Evolutionary conservation across 352 stramenopile species (phyloP).

Genomic region (Globisporangium barbulae): DNA sequence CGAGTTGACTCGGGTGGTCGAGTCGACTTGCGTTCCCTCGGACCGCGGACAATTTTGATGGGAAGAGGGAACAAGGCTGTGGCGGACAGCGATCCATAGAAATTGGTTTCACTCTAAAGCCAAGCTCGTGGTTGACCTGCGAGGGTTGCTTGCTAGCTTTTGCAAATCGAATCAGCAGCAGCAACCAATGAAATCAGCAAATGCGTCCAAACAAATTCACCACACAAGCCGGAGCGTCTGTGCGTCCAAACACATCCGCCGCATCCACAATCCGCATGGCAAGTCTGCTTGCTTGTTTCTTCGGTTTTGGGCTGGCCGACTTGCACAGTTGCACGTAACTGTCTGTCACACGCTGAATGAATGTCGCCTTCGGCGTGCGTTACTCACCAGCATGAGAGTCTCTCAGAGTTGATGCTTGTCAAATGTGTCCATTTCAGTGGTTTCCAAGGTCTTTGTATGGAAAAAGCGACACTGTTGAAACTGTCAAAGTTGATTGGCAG

Average conservation of each 20-base stretch:
- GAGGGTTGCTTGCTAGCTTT: not conserved
- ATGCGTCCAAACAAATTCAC: no score
- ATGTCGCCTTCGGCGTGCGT: constrained; percentile 2
- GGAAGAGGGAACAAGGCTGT: not conserved
- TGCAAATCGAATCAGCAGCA: not conserved
- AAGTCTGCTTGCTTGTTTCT: not conserved
- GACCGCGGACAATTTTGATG: constrained; percentile 3
- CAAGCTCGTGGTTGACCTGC: not conserved
- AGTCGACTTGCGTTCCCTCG: not conserved
- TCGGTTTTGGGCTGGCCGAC: not conserved
- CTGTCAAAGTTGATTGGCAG: not conserved
- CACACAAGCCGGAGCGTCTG: no score
- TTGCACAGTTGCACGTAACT: not conserved
- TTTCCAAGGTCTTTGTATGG: not conserved
- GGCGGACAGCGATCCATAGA: not conserved
- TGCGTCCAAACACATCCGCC: not conserved
- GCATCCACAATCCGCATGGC: not conserved
- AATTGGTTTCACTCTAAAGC: not conserved
- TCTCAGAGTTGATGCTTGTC: not conserved
- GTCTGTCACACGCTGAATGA: constrained; percentile 8
- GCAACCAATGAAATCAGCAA: no score
- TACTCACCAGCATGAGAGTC: constrained; percentile 1
- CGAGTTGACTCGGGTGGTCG: not conserved
- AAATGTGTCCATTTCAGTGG: constrained; percentile 8
- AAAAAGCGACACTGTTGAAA: not conserved